Conservation (phyloP, 345 rosid species). For the Xanthoceras sorbifolium region DNA sequence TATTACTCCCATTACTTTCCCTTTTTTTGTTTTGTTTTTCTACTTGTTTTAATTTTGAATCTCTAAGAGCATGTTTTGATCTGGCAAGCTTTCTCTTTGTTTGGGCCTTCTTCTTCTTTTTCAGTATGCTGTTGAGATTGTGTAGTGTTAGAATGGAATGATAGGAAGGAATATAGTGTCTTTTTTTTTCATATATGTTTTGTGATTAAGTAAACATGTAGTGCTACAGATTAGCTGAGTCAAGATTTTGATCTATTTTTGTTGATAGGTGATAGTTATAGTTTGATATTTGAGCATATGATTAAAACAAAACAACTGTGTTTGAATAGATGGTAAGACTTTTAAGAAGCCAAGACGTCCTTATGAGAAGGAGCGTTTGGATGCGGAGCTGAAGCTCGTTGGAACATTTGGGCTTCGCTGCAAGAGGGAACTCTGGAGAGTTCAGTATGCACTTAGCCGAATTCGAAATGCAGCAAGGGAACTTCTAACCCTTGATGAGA, state of each 20-base stretch:
- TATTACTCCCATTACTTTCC: not conserved
- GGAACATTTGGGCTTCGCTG: slow-evolving; percentile 43
- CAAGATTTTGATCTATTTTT: not conserved
- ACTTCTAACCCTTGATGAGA: slow-evolving; percentile 41
- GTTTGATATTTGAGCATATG: not conserved
- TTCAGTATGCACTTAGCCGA: slow-evolving; percentile 42
- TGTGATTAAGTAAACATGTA: not conserved
- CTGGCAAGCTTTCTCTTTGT: not conserved
- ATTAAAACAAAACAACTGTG: not conserved
- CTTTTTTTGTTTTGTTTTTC: not conserved
- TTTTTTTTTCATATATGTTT: not conserved
- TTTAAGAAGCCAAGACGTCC: slow-evolving; percentile 47
- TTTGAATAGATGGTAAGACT: slow-evolving; percentile 36
- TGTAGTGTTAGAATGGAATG: not conserved
- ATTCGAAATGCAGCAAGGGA: slow-evolving; percentile 44
- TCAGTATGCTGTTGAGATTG: not conserved
- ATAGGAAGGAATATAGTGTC: not conserved
- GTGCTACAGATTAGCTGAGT: not conserved
- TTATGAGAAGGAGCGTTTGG: slow-evolving; percentile 40
- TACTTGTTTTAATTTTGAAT: not conserved
- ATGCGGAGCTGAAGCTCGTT: slow-evolving; percentile 37
- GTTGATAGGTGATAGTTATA: not conserved
- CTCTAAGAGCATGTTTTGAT: not conserved
- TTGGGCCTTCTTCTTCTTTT: too few relatives aligned
- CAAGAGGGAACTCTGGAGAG: slow-evolving; percentile 50